Evolutionary conservation across 495 filamentous ascomycete species (phyloP).

Genomic region (Neurospora sp.): DNA sequence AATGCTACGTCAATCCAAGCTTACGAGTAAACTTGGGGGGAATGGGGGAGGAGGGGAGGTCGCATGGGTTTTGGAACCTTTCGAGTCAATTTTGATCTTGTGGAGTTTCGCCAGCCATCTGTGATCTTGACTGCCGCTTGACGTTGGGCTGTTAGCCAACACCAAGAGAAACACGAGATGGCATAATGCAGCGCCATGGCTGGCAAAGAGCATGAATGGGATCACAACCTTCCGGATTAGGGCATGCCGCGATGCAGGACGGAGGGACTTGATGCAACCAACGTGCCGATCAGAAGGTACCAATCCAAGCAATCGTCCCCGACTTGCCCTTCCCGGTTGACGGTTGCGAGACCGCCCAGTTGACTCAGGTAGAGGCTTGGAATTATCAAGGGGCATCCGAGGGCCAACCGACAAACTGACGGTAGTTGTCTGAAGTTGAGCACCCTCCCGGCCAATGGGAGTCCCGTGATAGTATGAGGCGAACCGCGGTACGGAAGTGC

Average conservation of each 20-base stretch:
- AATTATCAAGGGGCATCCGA: neutral
- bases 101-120: neutral
- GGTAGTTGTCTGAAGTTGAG: neutral
- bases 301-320: neutral
- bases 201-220: neutral
- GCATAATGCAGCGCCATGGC: neutral
- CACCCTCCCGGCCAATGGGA: neutral
- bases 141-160: neutral
- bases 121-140: neutral
- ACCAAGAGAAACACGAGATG: neutral
- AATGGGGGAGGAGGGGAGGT: neutral
- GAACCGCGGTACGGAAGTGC: neutral
- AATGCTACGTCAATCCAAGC: neutral
- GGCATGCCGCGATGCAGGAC: neutral
- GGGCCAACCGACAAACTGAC: neutral
- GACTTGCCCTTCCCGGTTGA: neutral
- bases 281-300: neutral
- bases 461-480: neutral
- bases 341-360: neutral
- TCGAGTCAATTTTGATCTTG: neutral
- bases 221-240: neutral
- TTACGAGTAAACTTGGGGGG: neutral
- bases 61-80: neutral
- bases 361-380: neutral
- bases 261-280: neutral